Evolutionary conservation across 2,329 filamentous ascomycete species (phyloP).

Genomic region (Pseudopithomyces chartarum): DNA sequence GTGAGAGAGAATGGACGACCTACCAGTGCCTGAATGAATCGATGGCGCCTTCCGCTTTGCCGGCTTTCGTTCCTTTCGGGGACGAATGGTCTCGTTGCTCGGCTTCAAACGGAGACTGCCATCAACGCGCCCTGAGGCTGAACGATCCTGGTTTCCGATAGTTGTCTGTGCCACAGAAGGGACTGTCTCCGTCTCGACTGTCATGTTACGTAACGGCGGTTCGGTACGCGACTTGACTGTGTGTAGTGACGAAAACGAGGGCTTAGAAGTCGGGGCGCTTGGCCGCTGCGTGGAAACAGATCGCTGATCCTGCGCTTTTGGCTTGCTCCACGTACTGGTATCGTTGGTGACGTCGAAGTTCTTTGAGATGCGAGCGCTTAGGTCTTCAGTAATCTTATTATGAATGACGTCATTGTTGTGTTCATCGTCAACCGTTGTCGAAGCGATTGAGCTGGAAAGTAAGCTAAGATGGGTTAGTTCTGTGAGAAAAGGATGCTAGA

Average conservation of each 20-base stretch:
- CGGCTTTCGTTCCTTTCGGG: conserved; percentile 91
- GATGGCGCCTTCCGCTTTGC: conserved; percentile 73
- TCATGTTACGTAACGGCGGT: conserved; percentile 87
- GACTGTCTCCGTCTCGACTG: conserved; percentile 95
- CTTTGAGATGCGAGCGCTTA: conserved; percentile 42
- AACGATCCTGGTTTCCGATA: conserved; percentile 64
- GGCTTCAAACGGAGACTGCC: conserved; percentile 83
- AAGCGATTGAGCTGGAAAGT: conserved; percentile 18
- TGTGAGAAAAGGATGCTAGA: conserved; percentile 17
- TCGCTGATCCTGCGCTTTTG: conserved; percentile 51
- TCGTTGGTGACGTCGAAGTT: conserved; percentile 67
- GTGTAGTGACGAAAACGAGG: conserved; percentile 71
- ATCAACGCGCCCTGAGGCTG: conserved; percentile 64
- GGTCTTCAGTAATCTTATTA: conserved; percentile 54
- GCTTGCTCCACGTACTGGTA: conserved; percentile 51
- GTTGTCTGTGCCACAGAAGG: conserved; percentile 85
- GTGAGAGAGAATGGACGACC: conserved; percentile 50
- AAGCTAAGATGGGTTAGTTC: conserved; percentile 14
- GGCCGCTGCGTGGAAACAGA: conserved; percentile 49
- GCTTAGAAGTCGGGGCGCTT: conserved; percentile 61
- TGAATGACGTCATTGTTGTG: conserved; percentile 49
- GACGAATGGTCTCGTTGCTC: conserved; percentile 94
- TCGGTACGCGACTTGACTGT: conserved; percentile 71
- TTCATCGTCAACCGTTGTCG: conserved; percentile 40
- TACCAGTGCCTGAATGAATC: conserved; percentile 75